phyloP scores from a whole-genome alignment of 2,329 filamentous ascomycete genomes.

The Acarospora socialis region DNA sequence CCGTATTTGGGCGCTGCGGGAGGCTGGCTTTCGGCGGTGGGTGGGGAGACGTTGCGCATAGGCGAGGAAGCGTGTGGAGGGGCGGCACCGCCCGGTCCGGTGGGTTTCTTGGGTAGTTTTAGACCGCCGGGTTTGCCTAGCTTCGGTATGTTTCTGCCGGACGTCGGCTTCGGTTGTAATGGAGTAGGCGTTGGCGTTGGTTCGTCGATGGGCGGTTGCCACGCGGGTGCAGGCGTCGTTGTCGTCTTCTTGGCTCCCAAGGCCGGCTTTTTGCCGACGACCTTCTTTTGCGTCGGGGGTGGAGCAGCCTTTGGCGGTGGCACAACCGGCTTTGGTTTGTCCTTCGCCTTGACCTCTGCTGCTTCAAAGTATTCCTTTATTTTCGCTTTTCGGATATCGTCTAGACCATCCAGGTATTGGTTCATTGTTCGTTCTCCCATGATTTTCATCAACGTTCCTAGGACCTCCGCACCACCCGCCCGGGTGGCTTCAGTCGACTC shows the following conservation, averaged over 20 bases:
- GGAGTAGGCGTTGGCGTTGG: conserved; percentile 32
- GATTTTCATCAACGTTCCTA: conserved; percentile 97
- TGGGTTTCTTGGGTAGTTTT: conserved; percentile 30
- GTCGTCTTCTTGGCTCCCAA: conserved; percentile 36
- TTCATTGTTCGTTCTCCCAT: conserved; percentile 94
- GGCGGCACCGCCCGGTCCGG: conserved; percentile 24
- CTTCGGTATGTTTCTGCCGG: conserved; percentile 26
- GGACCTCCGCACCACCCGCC: conserved; percentile 77
- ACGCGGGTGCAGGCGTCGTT: conserved; percentile 32
- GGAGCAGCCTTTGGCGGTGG: conserved; percentile 44
- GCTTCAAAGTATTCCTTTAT: conserved; percentile 82
- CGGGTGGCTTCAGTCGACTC: conserved; percentile 78
- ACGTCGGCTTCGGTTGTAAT: conserved; percentile 32
- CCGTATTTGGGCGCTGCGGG: conserved; percentile 47
- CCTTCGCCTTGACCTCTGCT: conserved; percentile 75
- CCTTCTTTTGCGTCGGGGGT: conserved; percentile 38
- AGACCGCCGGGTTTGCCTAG: conserved; percentile 29
- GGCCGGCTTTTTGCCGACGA: conserved; percentile 37
- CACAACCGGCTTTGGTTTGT: conserved; percentile 68
- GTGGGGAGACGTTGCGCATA: conserved; percentile 30
- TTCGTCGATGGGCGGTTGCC: conserved; percentile 40
- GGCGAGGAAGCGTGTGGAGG: conserved; percentile 25
- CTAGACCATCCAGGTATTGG: conserved; percentile 75
- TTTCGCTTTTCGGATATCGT: conserved; percentile 90
- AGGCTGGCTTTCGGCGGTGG: conserved; percentile 26